These are phyloP conservation scores for Trebouxiophyceae sp. DNA, from an alignment of 163 green algal genomes.

Conservation along the genomic window DNA sequence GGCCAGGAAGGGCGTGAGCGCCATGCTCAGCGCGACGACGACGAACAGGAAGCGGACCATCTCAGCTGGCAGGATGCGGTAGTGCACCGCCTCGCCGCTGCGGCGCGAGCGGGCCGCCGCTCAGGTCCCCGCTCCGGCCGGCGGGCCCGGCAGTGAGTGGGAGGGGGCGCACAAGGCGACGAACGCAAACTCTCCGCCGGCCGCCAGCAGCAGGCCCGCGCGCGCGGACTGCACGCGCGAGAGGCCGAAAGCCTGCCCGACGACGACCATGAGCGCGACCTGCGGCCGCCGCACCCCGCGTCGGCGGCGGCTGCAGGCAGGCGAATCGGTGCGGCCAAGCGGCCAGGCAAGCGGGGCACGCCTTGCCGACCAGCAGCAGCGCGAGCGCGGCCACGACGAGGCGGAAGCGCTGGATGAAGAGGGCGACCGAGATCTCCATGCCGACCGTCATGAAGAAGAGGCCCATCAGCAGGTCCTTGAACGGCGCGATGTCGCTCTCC, in stretches of 20 bases:
- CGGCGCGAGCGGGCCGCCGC: too few relatives aligned
- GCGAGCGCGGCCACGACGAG: slow-evolving; percentile 68
- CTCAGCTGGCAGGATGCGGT: slow-evolving; percentile 61
- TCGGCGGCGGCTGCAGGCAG: slow-evolving; percentile 43
- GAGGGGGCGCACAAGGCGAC: slow-evolving; percentile 69
- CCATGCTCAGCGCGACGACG: slow-evolving; percentile 96
- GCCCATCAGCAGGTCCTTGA: slow-evolving; percentile 97
- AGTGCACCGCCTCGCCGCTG: slow-evolving; percentile 66
- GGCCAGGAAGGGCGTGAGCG: slow-evolving; percentile 91
- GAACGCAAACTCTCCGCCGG: slow-evolving; percentile 98
- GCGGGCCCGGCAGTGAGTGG: too few relatives aligned
- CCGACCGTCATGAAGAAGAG: slow-evolving; percentile 99
- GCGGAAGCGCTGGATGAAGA: slow-evolving; percentile 77
- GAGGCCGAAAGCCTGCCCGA: slow-evolving; percentile 69
- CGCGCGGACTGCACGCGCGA: slow-evolving; percentile 44
- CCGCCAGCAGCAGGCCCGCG: slow-evolving; percentile 69
- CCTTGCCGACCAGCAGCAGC: slow-evolving; percentile 89
- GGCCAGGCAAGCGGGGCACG: slow-evolving; percentile 49
- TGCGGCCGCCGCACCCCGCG: too few relatives aligned
- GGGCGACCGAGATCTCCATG: slow-evolving; percentile 77
- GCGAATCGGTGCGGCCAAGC: slow-evolving; percentile 60
- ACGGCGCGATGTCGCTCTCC: slow-evolving; percentile 96
- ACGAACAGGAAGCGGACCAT: slow-evolving; percentile 87
- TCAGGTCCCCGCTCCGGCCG: too few relatives aligned
- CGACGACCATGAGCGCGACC: slow-evolving; percentile 49